A percentile compares a stretch with the other conserved stretches of the same genome.
Conservation (phyloP, 345 rosid genomes). For the Eucalyptus sp. region DNA sequence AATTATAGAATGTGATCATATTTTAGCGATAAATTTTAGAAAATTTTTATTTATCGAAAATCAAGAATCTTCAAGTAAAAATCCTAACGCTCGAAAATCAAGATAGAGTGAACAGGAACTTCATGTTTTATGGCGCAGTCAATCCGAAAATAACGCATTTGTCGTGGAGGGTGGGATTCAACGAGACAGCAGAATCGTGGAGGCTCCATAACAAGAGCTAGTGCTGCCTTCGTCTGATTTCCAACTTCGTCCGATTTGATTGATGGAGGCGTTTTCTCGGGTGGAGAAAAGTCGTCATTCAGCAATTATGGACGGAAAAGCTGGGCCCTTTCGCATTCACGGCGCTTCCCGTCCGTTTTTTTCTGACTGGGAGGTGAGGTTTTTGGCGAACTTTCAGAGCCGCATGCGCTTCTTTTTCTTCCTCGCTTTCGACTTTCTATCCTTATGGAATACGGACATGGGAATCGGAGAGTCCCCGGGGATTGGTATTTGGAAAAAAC, state of each 20-base stretch:
- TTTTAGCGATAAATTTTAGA: too few relatives aligned
- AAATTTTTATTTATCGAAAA: rapidly evolving
- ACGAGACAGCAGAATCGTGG: not conserved
- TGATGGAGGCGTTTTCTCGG: not conserved
- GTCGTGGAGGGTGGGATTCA: not conserved
- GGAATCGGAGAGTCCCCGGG: too few relatives aligned
- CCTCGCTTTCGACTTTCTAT: not conserved
- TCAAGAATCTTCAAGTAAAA: too few relatives aligned
- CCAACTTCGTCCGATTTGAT: not conserved
- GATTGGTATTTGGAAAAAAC: too few relatives aligned
- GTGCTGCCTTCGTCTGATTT: not conserved
- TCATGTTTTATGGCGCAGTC: too few relatives aligned
- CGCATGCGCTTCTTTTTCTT: not conserved
- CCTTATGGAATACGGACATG: not conserved
- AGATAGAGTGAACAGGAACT: too few relatives aligned
- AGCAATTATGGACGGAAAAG: not conserved
- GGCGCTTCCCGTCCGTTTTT: not conserved
- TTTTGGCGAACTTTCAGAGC: not conserved
- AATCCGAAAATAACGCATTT: not conserved
- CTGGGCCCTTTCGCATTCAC: not conserved
- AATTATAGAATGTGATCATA: too few relatives aligned
- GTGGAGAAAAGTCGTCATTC: not conserved
- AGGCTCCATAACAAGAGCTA: not conserved
- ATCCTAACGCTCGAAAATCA: too few relatives aligned
- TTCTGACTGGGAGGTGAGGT: not conserved